Evolutionary conservation across 257 asterid species (phyloP).

Genomic region (Henckelia pumila): DNA sequence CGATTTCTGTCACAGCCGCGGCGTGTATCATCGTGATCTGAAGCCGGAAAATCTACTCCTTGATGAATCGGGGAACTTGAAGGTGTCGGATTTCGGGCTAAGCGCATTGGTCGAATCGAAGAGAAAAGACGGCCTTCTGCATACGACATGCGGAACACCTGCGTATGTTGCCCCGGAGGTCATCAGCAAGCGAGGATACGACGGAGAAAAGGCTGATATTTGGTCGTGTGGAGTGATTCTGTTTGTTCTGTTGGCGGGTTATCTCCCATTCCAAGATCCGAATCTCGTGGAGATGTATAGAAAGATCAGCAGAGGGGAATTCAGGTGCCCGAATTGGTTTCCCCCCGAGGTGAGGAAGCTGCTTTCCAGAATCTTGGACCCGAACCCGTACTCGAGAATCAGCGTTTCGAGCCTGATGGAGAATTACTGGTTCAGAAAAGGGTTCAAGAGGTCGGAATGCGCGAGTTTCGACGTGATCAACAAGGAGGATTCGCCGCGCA

Average conservation of each 20-base stretch:
- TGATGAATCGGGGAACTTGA: slow-evolving; percentile 69
- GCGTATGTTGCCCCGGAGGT: slow-evolving; percentile 98
- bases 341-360: slow-evolving; percentile 70
- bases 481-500: slow-evolving; percentile 36
- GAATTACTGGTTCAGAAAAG: slow-evolving; percentile 72
- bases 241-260: slow-evolving; percentile 77
- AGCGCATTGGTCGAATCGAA: slow-evolving; percentile 69
- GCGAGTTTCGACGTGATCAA: slow-evolving; percentile 20
- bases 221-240: slow-evolving; percentile 94
- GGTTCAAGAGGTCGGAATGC: slow-evolving; percentile 41
- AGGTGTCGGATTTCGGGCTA: slow-evolving; percentile 83
- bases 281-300: slow-evolving; percentile 77
- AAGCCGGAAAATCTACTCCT: no score
- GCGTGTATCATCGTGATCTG: no score
- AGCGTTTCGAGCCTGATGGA: slow-evolving; percentile 63
- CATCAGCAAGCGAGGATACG: slow-evolving; percentile 63
- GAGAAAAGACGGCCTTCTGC: slow-evolving; percentile 83
- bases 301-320: slow-evolving; percentile 66
- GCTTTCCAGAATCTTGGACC: slow-evolving; percentile 68
- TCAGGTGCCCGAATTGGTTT: slow-evolving; percentile 83
- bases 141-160: slow-evolving; percentile 92
- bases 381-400: slow-evolving; percentile 59
- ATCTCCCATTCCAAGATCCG: slow-evolving; percentile 74
- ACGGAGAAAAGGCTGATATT: slow-evolving; percentile 85
- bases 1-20: no score